These are phyloP conservation scores for Hanseniaspora pseudoguilliermondii DNA, from an alignment of 805 yeast genomes.

Conservation along the genomic window DNA sequence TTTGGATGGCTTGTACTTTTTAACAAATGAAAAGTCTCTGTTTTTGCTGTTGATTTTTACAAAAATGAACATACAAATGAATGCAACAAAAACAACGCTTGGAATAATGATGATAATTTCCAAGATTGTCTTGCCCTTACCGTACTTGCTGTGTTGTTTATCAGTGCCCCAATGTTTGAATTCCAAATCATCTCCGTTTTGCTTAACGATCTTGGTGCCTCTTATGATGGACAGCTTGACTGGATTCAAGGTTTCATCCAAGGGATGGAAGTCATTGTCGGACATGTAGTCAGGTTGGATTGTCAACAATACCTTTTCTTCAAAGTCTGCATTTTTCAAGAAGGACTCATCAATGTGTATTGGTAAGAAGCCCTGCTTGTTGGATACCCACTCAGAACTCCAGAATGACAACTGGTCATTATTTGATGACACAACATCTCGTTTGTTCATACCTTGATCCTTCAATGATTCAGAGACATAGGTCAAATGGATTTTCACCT, in stretches of 20 bases:
- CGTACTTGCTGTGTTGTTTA: conserved; percentile 21
- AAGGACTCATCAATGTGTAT: conserved; percentile 50
- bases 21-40: conserved; percentile 39
- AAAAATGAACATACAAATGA: conserved; percentile 53
- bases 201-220: conserved; percentile 33
- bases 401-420: conserved; percentile 37
- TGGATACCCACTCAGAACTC: conserved; percentile 59
- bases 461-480: conserved; percentile 43
- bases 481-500: conserved; percentile 56
- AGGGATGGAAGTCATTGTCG: conserved; percentile 53
- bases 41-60: conserved; percentile 43
- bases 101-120: conserved; percentile 60
- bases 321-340: conserved; percentile 39
- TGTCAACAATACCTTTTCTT: conserved; percentile 47
- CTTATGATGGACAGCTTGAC: conserved; percentile 35
- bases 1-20: conserved; percentile 26
- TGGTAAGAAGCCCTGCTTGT: conserved; percentile 50
- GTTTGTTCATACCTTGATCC: conserved; percentile 47
- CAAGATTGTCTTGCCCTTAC: conserved; percentile 32
- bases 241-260: conserved; percentile 31
- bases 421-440: conserved; percentile 24
- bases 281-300: conserved; percentile 58
- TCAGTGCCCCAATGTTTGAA: conserved; percentile 34
- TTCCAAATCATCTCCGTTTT: conserved; percentile 33
- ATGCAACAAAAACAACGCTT: conserved; percentile 46